phyloP scores from a whole-genome alignment of 352 stramenopile species.

The Globisporangium sylvaticum region DNA sequence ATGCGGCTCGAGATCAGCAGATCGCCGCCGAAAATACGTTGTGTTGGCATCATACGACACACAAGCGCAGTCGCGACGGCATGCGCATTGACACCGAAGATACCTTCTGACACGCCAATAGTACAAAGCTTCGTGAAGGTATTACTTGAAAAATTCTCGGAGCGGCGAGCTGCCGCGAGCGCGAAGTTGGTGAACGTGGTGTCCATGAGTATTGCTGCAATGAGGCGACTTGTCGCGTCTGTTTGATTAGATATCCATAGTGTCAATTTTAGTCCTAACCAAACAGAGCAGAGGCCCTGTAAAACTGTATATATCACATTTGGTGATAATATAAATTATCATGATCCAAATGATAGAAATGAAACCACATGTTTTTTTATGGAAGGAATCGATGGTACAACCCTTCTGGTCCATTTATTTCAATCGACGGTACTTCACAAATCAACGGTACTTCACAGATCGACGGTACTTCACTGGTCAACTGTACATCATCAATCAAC shows the following conservation, averaged over 20 bases:
- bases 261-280: too few species aligned
- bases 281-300: too few species aligned
- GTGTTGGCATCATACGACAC: background rate
- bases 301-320: too few species aligned
- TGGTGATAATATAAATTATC: too few species aligned
- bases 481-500: background rate
- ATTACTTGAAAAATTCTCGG: background rate
- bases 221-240: background rate
- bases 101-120: background rate
- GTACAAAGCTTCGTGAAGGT: background rate
- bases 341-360: too few species aligned
- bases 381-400: background rate
- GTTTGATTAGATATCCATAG: too few species aligned
- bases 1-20: background rate
- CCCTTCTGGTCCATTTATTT: too few species aligned
- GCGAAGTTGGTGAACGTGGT: background rate
- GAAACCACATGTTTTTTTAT: background rate
- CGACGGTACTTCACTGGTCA: background rate
- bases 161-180: background rate
- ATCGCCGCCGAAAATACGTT: background rate
- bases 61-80: background rate
- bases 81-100: background rate
- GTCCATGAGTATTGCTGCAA: background rate
- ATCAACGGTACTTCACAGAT: background rate
- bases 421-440: background rate